Conservation (phyloP, 169 alveolate genomes). For the Plasmodium vivax region DNA sequence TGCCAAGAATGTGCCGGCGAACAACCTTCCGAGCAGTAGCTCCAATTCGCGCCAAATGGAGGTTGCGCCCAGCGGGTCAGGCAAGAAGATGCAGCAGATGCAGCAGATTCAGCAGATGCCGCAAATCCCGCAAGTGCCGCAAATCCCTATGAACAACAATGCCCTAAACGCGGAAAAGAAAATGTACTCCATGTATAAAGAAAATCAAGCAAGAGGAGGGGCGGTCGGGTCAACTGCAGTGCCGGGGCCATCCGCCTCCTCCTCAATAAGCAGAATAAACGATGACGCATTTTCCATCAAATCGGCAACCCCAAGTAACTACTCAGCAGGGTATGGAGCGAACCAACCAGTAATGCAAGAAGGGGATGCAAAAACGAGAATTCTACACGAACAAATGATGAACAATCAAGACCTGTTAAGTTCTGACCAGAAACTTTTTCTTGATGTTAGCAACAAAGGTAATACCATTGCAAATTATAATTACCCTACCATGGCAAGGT, state of each 20-base stretch:
- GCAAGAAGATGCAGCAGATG: conserved; percentile 10
- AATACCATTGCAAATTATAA: conserved; percentile 8
- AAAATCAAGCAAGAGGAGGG: conserved; percentile 15
- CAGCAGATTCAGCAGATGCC: background rate
- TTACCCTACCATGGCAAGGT: background rate
- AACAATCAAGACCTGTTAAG: conserved; percentile 20
- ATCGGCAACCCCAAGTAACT: conserved; percentile 30
- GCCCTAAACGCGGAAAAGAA: conserved; percentile 29
- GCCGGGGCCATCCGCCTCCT: background rate
- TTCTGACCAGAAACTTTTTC: background rate
- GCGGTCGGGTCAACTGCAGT: background rate
- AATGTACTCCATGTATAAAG: conserved; percentile 25
- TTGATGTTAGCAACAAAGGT: conserved; percentile 21
- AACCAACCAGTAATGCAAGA: conserved; percentile 13
- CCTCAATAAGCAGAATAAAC: conserved; percentile 10
- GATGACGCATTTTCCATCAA: conserved; percentile 16
- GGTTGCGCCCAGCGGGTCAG: conserved; percentile 10
- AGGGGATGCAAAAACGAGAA: conserved; percentile 1
- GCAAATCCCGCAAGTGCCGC: too few relatives aligned
- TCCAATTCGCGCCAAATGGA: conserved; percentile 10
- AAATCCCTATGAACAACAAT: conserved; percentile 21
- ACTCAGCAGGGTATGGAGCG: conserved; percentile 1
- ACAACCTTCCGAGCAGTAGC: background rate
- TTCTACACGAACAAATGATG: background rate
- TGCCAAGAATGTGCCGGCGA: background rate